Percentiles rank a stretch among this genome's conserved stretches.
These are phyloP conservation scores for Didymella glomerata DNA, from an alignment of 2,329 filamentous ascomycete genomes.

Conservation along the genomic window DNA sequence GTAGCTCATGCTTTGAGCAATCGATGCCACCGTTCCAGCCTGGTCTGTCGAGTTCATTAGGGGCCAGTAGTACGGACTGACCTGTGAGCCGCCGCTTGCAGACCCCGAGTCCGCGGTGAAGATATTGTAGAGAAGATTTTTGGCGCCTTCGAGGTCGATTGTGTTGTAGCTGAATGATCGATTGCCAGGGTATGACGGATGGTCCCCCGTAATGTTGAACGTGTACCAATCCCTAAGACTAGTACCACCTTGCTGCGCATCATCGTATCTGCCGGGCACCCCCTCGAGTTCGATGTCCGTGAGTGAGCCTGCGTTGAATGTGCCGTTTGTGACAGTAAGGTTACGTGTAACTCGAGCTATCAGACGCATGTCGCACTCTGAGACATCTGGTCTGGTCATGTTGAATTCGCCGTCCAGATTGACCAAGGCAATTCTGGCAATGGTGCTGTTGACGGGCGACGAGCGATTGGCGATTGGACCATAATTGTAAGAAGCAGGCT, in stretches of 20 bases:
- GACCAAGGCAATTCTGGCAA: neutral
- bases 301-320: neutral
- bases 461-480: neutral
- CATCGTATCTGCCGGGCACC: neutral
- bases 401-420: neutral
- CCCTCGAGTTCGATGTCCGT: constrained; percentile 1
- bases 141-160: neutral
- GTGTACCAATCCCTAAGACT: neutral
- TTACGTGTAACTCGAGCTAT: neutral
- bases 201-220: constrained; percentile 5
- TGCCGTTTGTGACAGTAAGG: constrained; percentile 3
- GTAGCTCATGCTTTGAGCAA: constrained; percentile 7
- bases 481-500: neutral
- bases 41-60: constrained; percentile 3
- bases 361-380: constrained; percentile 8
- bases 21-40: constrained; percentile 1
- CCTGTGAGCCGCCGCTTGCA: neutral
- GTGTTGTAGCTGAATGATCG: constrained; percentile 1
- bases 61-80: neutral
- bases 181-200: constrained; percentile 4
- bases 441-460: constrained; percentile 1
- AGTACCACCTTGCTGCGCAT: neutral
- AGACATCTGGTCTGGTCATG: neutral
- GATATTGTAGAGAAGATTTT: neutral
- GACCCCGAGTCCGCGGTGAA: neutral